Base-by-base conservation (phyloP, 768 basidiomycete genomes). In the Hypholoma fasciculare region DNA sequence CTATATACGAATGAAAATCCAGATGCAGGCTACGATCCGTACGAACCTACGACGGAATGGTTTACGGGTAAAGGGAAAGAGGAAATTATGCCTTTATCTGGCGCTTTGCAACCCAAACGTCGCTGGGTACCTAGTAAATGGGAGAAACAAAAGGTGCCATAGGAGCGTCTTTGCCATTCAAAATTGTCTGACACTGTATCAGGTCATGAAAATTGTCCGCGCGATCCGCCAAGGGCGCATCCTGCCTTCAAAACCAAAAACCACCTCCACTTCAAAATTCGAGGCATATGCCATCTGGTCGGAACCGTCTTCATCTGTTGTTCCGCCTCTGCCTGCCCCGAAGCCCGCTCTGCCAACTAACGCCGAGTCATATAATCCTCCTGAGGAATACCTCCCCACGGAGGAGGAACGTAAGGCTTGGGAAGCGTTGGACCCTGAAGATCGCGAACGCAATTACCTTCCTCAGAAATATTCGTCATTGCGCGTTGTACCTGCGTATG, bases 201-300 rank as follows among this genome's bases (percentile, higher is more conserved):
- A 97, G 96, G 86, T 99, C 63, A 96, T 99, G 94, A 99, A 98
- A 83, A 98, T 98, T 60, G 96, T 99, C 60, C 94, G 96, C 48
- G 96, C 96, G 4, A 98, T 99, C 67, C 87, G 97, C 8, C 89
- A 95, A 78, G 97, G 97, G 36, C 89, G 92, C 43, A 99, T 99
- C 62, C 68, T 94, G 7, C 92, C 95, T 30, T 87, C 90, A 61
- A 96, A 94, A 73, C 92, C 95, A 13, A 91, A 85, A 73, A 82
- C 82, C n/a, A 77, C 80, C 40, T 42, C 40, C 14, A 50, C 48
- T 4, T 78, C 81, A 40, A 83, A 85, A 73, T 83, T 82, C 43
- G 83, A 86, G 59, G 88, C 94, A 63, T 96, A 94, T 71, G 79
- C 88, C 14, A 90, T 99, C 58, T 99, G 97, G 97, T 87, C 87